Conservation (phyloP, 2,329 filamentous ascomycete species). For the Boeremia exigua region DNA sequence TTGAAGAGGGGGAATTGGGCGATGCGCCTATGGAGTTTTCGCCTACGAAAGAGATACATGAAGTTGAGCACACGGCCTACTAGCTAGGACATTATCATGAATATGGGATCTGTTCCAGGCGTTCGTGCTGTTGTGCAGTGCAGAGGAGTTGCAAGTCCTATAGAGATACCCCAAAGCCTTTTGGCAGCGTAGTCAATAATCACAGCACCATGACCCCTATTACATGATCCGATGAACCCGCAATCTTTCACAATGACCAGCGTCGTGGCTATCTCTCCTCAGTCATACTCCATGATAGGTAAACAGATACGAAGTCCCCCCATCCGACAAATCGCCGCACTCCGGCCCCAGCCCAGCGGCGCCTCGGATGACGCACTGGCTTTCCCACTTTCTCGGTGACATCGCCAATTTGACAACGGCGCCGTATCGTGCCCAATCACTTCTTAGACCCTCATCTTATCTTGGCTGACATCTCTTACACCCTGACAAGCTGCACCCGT, state of each 20-base stretch:
- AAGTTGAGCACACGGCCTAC: not conserved
- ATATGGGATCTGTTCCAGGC: not conserved
- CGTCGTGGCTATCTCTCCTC: not conserved
- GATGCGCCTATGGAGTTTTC: conserved; percentile 1
- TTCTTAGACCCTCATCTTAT: not conserved
- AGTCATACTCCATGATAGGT: not conserved
- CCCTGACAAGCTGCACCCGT: not conserved
- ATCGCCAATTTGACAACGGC: conserved; percentile 17
- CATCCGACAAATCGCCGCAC: conserved; percentile 15
- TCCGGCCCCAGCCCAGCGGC: not conserved
- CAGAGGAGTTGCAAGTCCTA: not conserved
- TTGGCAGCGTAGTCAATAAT: not conserved
- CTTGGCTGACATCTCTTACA: not conserved
- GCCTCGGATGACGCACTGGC: conserved; percentile 20
- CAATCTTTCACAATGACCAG: not conserved
- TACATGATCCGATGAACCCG: not conserved
- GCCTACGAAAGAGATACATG: not conserved
- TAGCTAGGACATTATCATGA: not conserved
- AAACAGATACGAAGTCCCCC: conserved; percentile 19
- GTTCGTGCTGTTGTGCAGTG: not conserved
- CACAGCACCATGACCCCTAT: not conserved
- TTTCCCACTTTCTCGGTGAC: conserved; percentile 10
- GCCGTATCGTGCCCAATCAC: conserved; percentile 10
- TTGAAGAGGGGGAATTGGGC: not conserved
- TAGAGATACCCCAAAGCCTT: not conserved